Evolutionary conservation across 1,284 basidiomycete genomes (phyloP).

Genomic region (Trametes versicolor): DNA sequence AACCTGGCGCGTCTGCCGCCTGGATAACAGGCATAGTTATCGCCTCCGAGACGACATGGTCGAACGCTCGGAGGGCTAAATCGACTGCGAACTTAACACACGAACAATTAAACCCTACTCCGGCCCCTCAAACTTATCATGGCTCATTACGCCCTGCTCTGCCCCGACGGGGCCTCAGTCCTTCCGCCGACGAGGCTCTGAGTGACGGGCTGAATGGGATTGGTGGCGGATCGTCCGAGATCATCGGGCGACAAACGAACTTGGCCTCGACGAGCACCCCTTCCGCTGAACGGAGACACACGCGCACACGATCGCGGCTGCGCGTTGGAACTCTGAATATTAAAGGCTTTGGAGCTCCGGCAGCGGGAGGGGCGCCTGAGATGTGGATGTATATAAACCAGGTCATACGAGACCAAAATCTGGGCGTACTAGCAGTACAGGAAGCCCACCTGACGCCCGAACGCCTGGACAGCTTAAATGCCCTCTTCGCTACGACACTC

Average conservation of each 20-base stretch:
- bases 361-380: background rate
- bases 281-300: too few relatives aligned
- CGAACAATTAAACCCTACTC: background rate
- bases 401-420: conserved; percentile 30
- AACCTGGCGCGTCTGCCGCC: background rate
- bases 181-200: background rate
- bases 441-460: conserved; percentile 43
- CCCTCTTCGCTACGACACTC: conserved; percentile 4
- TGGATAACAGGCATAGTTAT: background rate
- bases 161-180: background rate
- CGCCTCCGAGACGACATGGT: background rate
- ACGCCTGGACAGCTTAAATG: conserved; percentile 14
- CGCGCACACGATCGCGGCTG: conserved; percentile 13
- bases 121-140: too few relatives aligned
- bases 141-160: background rate
- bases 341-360: conserved; percentile 21
- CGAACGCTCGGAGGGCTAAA: background rate
- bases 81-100: background rate
- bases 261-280: too few relatives aligned
- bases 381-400: conserved; percentile 40
- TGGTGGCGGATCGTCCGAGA: too few relatives aligned
- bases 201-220: background rate
- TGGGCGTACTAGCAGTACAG: conserved; percentile 39
- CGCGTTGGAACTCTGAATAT: conserved; percentile 38
- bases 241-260: too few relatives aligned